Percentiles rank a stretch among this genome's conserved stretches.
phyloP scores from a whole-genome alignment of 805 yeast species.

The Wickerhamiella hasegawae region DNA sequence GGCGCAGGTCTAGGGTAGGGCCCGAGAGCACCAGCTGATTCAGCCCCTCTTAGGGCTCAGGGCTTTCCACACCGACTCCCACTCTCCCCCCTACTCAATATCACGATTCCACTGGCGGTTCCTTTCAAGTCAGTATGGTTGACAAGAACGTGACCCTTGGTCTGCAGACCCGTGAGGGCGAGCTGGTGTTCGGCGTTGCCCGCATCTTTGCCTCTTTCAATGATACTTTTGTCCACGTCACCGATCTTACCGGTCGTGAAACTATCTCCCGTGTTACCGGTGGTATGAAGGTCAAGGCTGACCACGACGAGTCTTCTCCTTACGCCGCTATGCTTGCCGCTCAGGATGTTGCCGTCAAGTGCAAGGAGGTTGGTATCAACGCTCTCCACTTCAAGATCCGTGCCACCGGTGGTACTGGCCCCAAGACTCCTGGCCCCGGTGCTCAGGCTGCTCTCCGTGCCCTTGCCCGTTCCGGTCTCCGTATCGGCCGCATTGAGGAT shows the following conservation, averaged over 20 bases:
- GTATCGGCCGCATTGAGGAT: constrained; percentile 99
- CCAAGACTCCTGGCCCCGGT: constrained; percentile 99
- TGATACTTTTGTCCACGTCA: constrained; percentile 99
- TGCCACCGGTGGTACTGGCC: constrained; percentile 99
- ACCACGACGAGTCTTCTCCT: constrained; percentile 99
- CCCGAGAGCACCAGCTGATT: too few species aligned
- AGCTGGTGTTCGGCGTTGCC: constrained; percentile 99
- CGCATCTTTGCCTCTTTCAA: constrained; percentile 99
- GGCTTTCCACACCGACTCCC: too few species aligned
- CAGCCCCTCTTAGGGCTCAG: too few species aligned
- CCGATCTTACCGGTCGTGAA: constrained; percentile 99
- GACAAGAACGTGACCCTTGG: constrained; percentile 37
- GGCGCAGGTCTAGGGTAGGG: too few species aligned
- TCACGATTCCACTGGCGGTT: too few species aligned
- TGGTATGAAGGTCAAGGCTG: constrained; percentile 99
- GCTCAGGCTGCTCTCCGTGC: constrained; percentile 99
- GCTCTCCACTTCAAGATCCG: constrained; percentile 99
- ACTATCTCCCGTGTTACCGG: constrained; percentile 99
- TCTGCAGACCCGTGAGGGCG: constrained; percentile 88
- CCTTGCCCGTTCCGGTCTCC: constrained; percentile 98
- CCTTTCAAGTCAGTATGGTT: constrained; percentile 7
- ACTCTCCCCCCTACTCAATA: too few species aligned
- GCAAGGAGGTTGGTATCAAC: constrained; percentile 99
- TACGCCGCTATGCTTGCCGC: constrained; percentile 99
- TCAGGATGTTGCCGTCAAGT: constrained; percentile 96